These are phyloP conservation scores for Alternaria brassicicola DNA, from an alignment of 2,329 filamentous ascomycete genomes.

Conservation along the genomic window DNA sequence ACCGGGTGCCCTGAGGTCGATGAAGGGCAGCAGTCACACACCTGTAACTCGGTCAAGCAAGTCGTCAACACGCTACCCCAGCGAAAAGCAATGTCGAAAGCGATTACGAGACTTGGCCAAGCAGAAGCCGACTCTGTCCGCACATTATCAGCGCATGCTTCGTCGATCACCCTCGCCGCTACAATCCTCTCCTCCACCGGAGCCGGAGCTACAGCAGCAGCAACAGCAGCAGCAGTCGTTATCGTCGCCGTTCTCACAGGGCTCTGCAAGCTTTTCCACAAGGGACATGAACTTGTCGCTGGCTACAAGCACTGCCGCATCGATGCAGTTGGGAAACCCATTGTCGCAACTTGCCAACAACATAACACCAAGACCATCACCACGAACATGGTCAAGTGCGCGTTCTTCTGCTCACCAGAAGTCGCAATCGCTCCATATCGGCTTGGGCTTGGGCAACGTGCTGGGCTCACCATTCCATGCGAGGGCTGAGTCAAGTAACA, in stretches of 20 bases:
- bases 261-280: constrained; percentile 50
- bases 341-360: constrained; percentile 54
- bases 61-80: constrained; percentile 59
- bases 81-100: constrained; percentile 63
- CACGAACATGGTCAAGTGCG: constrained; percentile 52
- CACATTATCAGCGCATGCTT: constrained; percentile 68
- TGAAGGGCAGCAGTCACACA: constrained; percentile 55
- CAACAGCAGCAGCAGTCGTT: constrained; percentile 42
- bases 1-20: constrained; percentile 52
- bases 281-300: constrained; percentile 59
- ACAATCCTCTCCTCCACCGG: constrained; percentile 47
- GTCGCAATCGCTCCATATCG: constrained; percentile 57
- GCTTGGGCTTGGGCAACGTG: constrained; percentile 49
- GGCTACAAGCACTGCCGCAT: constrained; percentile 57
- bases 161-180: constrained; percentile 66
- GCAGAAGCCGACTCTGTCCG: constrained; percentile 65
- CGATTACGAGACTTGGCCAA: constrained; percentile 66
- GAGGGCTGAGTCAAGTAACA: constrained; percentile 38
- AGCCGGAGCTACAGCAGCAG: constrained; percentile 39
- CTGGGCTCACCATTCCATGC: constrained; percentile 54
- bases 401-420: constrained; percentile 59
- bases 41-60: constrained; percentile 51
- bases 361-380: constrained; percentile 40
- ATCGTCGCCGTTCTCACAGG: constrained; percentile 45
- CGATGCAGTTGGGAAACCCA: constrained; percentile 58